Conservation (phyloP, 495 filamentous ascomycete genomes). For the Hyaloscypha bicolor region DNA sequence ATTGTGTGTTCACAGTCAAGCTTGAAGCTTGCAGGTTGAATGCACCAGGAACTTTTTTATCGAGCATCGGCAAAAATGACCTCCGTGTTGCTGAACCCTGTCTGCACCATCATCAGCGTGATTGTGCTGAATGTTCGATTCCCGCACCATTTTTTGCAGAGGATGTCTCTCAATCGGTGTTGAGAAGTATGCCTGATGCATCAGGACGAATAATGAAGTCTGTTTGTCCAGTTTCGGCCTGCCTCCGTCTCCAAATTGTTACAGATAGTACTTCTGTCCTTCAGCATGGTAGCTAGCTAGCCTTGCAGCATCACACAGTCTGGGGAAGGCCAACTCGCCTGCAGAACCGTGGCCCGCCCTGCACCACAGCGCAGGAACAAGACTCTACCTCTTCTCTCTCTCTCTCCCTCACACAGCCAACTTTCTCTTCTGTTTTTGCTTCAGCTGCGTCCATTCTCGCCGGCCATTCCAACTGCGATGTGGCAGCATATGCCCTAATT, state of each 20-base stretch:
- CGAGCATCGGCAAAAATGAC: background rate
- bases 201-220: too few species aligned
- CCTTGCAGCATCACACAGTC: background rate
- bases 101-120: background rate
- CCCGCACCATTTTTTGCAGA: too few species aligned
- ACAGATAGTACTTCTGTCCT: too few species aligned
- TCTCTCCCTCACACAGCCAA: conserved; percentile 4
- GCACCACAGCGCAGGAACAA: background rate
- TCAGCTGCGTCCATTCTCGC: conserved; percentile 5
- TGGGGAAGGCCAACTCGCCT: background rate
- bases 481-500: conserved; percentile 37
- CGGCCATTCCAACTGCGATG: conserved; percentile 29
- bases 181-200: too few species aligned
- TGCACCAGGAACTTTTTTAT: background rate
- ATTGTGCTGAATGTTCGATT: too few species aligned
- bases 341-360: background rate
- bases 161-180: too few species aligned
- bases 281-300: too few species aligned
- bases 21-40: background rate
- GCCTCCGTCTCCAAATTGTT: too few species aligned
- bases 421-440: conserved; percentile 7
- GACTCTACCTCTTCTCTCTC: conserved; percentile 1
- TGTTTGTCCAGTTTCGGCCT: too few species aligned
- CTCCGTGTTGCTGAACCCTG: background rate
- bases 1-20: background rate